phyloP scores from a whole-genome alignment of 257 asterid genomes.

The Salvia rosmarinus region DNA sequence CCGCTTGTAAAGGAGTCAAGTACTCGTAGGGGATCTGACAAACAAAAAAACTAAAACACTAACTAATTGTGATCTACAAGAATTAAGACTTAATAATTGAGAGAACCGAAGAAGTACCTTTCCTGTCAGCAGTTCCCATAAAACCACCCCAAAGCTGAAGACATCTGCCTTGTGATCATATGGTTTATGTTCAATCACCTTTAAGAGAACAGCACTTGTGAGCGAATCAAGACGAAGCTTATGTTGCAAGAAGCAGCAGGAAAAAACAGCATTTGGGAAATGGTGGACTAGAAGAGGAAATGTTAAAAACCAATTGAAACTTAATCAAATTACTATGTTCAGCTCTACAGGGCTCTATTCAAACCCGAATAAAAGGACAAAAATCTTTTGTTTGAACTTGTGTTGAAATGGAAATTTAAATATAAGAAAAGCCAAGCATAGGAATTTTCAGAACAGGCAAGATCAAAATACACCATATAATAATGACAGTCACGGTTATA shows the following conservation, averaged over 20 bases:
- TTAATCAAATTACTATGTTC: background rate
- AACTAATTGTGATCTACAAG: background rate
- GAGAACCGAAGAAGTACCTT: conserved; percentile 55
- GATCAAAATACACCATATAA: background rate
- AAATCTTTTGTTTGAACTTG: background rate
- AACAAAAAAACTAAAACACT: conserved; percentile 18
- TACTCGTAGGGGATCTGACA: conserved; percentile 93
- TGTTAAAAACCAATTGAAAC: background rate
- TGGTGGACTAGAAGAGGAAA: background rate
- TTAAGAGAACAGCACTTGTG: conserved; percentile 41
- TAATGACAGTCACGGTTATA: background rate
- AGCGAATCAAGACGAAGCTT: conserved; percentile 28
- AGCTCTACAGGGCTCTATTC: conserved; percentile 16
- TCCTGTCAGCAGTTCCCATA: conserved; percentile 94
- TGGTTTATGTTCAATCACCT: conserved; percentile 95
- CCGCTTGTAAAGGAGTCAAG: conserved; percentile 95
- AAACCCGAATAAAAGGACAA: background rate
- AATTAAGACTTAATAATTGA: background rate
- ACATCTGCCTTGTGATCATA: conserved; percentile 95
- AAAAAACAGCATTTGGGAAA: conserved; percentile 10
- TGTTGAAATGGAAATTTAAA: background rate
- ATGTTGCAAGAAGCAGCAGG: conserved; percentile 22
- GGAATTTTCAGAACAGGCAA: background rate
- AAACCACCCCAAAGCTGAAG: conserved; percentile 89
- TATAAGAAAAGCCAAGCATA: conserved; percentile 11